phyloP scores from a whole-genome alignment of 2,329 filamentous ascomycete species.

The Ambrosiella beaveri region DNA sequence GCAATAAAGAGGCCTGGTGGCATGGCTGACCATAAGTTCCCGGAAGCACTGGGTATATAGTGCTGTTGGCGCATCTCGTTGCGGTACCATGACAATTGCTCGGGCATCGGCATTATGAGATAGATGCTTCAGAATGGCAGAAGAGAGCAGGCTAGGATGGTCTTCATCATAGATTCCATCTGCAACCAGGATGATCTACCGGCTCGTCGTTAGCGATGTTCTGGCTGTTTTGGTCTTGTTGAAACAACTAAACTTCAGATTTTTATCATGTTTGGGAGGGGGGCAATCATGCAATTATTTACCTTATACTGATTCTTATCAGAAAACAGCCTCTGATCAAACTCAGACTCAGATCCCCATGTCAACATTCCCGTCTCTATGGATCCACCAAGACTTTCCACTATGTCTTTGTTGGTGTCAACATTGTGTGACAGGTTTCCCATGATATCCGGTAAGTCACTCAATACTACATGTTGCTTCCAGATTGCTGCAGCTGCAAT shows the following conservation, averaged over 20 bases:
- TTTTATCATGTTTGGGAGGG: too few species aligned
- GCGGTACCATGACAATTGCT: conserved; percentile 64
- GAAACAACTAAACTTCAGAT: not conserved
- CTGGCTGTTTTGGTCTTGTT: not conserved
- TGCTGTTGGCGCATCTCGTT: conserved; percentile 51
- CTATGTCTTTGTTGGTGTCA: conserved; percentile 39
- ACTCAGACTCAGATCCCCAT: conserved; percentile 42
- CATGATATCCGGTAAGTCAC: conserved; percentile 71
- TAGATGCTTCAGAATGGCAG: conserved; percentile 53
- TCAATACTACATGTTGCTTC: conserved; percentile 50
- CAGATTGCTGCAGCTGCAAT: conserved; percentile 64
- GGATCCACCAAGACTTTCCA: conserved; percentile 37
- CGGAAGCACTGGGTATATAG: conserved; percentile 47
- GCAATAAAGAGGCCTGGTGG: conserved; percentile 28
- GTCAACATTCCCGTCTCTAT: conserved; percentile 51
- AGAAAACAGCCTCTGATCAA: conserved; percentile 29
- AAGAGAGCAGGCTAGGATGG: conserved; percentile 58
- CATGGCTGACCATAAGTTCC: conserved; percentile 35
- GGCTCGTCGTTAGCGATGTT: conserved; percentile 3
- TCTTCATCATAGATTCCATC: conserved; percentile 77
- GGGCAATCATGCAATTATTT: conserved; percentile 2
- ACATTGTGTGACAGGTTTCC: conserved; percentile 65
- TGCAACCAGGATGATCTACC: conserved; percentile 58
- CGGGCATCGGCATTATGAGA: conserved; percentile 37
- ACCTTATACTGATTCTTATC: conserved; percentile 35